phyloP scores from a whole-genome alignment of 306 rosid genomes.

The Gleditsia sinensis region DNA sequence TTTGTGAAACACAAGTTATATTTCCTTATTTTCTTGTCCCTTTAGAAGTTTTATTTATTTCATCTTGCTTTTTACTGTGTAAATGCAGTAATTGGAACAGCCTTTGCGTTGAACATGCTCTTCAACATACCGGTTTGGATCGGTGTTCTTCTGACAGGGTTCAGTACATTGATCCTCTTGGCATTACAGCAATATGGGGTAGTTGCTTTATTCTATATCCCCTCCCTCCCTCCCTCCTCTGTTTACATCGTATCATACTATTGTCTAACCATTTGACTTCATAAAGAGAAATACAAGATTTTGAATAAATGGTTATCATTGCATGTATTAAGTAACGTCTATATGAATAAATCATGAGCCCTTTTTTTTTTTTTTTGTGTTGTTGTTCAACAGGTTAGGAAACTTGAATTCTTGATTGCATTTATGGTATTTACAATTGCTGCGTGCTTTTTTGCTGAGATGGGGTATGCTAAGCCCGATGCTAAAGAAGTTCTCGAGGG shows the following conservation, averaged over 20 bases:
- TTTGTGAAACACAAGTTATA: not conserved
- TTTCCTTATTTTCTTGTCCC: not conserved
- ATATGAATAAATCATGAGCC: conserved; percentile 7
- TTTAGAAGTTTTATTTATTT: not conserved
- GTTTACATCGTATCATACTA: not conserved
- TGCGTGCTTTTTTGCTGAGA: conserved; percentile 62
- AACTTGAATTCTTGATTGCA: conserved; percentile 93
- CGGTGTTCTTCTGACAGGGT: conserved; percentile 56
- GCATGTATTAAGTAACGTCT: conserved; percentile 8
- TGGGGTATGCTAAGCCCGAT: conserved; percentile 32
- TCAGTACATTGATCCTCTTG: conserved; percentile 58
- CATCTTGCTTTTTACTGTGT: not conserved
- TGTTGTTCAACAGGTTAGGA: conserved; percentile 69
- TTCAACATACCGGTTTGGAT: conserved; percentile 54
- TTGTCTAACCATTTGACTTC: not conserved
- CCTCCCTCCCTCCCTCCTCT: not conserved
- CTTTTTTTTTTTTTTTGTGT: not conserved
- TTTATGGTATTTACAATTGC: conserved; percentile 89
- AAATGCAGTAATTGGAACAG: conserved; percentile 52
- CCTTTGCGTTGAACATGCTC: conserved; percentile 62
- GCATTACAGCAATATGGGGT: conserved; percentile 97
- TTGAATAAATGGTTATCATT: conserved; percentile 8
- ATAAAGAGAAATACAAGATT: conserved; percentile 1
- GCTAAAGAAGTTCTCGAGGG: conserved; percentile 38
- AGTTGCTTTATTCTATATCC: conserved; percentile 29